Evolutionary conservation across 225 moss, liverwort and hornwort genomes (phyloP).

Genomic region (Bryoerythrophyllum caledonicum): DNA sequence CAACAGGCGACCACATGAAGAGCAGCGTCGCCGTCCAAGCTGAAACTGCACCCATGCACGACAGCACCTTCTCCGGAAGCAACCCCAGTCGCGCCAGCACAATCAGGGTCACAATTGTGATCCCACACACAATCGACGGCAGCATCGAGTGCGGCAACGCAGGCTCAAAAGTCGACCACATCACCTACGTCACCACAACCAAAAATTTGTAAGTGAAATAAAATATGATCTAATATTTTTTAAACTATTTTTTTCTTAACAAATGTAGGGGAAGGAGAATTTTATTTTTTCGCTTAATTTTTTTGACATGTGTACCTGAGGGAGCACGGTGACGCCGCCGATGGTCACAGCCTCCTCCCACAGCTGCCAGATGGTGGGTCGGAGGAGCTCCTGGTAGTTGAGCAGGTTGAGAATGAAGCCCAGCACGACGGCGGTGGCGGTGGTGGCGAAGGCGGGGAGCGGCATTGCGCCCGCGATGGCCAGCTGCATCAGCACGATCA

Average conservation of each 20-base stretch:
- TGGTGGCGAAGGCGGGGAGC: conserved; percentile 53
- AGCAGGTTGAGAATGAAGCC: conserved; percentile 65
- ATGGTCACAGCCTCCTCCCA: conserved; percentile 73
- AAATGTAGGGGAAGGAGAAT: too few species aligned
- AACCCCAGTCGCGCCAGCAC: conserved; percentile 59
- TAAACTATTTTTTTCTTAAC: too few species aligned
- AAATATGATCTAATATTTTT: too few species aligned
- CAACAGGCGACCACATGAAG: conserved; percentile 91
- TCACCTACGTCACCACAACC: conserved; percentile 52
- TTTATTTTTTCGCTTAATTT: too few species aligned
- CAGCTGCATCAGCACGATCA: conserved; percentile 70
- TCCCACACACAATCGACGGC: conserved; percentile 61
- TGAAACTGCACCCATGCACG: conserved; percentile 55
- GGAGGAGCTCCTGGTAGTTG: conserved; percentile 62
- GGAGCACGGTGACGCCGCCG: conserved; percentile 66
- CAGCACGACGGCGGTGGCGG: conserved; percentile 47
- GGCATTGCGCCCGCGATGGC: conserved; percentile 73
- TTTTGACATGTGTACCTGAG: conserved; percentile 46
- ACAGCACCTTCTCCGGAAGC: conserved; percentile 52
- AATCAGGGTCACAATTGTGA: conserved; percentile 48
- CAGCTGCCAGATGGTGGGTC: conserved; percentile 54
- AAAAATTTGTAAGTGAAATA: too few species aligned
- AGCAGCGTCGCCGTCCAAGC: conserved; percentile 96
- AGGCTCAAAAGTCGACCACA: conserved; percentile 88
- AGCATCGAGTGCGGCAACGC: conserved; percentile 57